Conservation (phyloP, 106 monocot genomes). For the Dioscorea alata region DNA sequence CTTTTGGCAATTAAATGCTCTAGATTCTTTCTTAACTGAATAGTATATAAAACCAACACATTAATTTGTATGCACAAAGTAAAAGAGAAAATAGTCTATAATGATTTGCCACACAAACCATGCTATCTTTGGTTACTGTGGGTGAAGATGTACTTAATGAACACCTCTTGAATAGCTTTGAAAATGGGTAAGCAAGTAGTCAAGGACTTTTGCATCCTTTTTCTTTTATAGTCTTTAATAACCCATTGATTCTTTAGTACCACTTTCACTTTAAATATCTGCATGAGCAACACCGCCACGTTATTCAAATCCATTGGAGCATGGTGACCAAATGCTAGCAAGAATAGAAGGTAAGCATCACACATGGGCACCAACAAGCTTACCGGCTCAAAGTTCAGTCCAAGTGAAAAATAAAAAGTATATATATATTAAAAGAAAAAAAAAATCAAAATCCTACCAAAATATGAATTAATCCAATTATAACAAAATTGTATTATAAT, state of each 20-base stretch:
- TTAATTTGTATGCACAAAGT: constrained; percentile 21
- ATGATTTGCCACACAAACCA: constrained; percentile 30
- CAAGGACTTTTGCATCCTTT: constrained; percentile 32
- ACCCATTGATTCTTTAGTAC: constrained; percentile 32
- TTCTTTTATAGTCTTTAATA: constrained; percentile 41
- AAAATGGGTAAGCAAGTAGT: constrained; percentile 22
- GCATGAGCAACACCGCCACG: constrained; percentile 30
- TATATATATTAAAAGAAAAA: neutral
- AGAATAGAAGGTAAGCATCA: neutral
- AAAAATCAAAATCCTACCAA: neutral
- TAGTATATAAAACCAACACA: constrained; percentile 42
- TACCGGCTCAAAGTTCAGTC: too few species aligned
- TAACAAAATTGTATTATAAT: neutral
- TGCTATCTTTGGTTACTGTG: constrained; percentile 15
- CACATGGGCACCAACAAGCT: neutral
- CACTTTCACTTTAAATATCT: constrained; percentile 54
- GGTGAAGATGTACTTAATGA: constrained; percentile 15
- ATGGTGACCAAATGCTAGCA: constrained; percentile 8
- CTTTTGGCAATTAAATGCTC: constrained; percentile 40
- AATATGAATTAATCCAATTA: neutral
- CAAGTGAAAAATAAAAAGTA: neutral
- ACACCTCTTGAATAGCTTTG: constrained; percentile 35
- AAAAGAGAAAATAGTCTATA: constrained; percentile 11
- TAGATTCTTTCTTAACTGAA: constrained; percentile 67
- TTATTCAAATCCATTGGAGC: constrained; percentile 20